Evolutionary conservation across 2,329 filamentous ascomycete genomes (phyloP).

Genomic region (Colletotrichum tropicale): DNA sequence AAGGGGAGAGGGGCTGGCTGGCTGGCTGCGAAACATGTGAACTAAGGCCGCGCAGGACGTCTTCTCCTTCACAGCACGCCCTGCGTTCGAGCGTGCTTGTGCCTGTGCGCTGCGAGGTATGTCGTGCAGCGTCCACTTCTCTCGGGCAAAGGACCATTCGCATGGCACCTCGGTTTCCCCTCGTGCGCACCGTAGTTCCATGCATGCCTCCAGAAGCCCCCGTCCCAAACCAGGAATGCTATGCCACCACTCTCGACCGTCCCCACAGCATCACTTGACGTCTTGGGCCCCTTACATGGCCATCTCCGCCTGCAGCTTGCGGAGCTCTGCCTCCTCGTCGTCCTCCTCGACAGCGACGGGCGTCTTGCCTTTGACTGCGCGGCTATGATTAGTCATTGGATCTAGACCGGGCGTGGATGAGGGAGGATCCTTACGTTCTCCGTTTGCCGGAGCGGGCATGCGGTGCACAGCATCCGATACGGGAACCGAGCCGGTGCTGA

Average conservation of each 20-base stretch:
- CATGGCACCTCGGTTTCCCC: not conserved
- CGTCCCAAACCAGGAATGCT: conserved; percentile 19
- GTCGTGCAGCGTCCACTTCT: conserved; percentile 5
- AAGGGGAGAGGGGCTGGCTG: not conserved
- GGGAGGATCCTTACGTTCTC: conserved; percentile 70
- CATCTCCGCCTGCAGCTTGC: conserved; percentile 96
- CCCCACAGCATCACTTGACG: not conserved
- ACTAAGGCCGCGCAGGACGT: not conserved
- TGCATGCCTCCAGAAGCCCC: conserved; percentile 1
- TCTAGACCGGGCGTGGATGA: not conserved
- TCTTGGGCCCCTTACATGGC: conserved; percentile 69
- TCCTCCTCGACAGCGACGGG: conserved; percentile 68
- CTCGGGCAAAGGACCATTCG: not conserved
- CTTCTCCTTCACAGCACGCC: not conserved
- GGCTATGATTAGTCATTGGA: not conserved
- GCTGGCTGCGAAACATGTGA: not conserved
- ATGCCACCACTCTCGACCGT: conserved; percentile 8
- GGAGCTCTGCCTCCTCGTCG: conserved; percentile 93
- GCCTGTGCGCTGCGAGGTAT: not conserved
- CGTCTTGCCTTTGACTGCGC: conserved; percentile 56
- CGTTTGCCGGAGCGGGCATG: conserved; percentile 76
- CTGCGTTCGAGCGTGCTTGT: not conserved
- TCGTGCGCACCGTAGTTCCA: not conserved
- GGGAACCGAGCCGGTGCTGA: conserved; percentile 85
- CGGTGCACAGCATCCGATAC: conserved; percentile 78